Percentiles rank a stretch among this genome's conserved stretches.
These are phyloP conservation scores for Sclerotinia sclerotiorum DNA, from an alignment of 2,329 filamentous ascomycete genomes.

Conservation along the genomic window DNA sequence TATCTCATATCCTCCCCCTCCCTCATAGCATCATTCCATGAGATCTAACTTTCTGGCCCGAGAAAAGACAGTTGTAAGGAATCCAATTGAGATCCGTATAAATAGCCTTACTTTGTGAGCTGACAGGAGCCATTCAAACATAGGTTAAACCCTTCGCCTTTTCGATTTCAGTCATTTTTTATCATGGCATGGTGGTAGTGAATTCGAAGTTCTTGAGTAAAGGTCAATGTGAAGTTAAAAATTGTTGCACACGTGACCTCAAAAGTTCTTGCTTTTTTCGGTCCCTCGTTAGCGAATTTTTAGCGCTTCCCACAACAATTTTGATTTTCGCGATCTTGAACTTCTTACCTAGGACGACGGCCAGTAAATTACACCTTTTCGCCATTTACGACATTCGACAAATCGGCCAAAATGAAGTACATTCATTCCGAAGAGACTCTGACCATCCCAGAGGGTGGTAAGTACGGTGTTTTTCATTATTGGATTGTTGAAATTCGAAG, in stretches of 20 bases:
- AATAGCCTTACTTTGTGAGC: neutral
- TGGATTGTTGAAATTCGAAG: constrained; percentile 4
- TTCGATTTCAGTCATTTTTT: neutral
- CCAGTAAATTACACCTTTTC: constrained; percentile 23
- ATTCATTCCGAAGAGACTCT: constrained; percentile 97
- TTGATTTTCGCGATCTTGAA: constrained; percentile 24
- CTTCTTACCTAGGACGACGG: constrained; percentile 24
- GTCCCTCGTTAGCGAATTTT: constrained; percentile 21
- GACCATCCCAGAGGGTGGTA: constrained; percentile 95
- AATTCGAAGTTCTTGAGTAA: neutral
- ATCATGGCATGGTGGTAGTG: neutral
- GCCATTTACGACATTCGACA: constrained; percentile 32
- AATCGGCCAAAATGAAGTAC: constrained; percentile 89
- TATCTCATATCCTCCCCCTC: neutral
- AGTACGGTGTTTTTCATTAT: constrained; percentile 46
- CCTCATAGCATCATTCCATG: neutral
- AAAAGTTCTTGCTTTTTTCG: constrained; percentile 13
- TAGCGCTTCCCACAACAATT: constrained; percentile 23
- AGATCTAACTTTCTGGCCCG: neutral
- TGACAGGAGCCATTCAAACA: neutral
- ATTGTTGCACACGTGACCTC: neutral
- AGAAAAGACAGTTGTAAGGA: neutral
- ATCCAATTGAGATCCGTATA: neutral
- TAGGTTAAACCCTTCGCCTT: neutral
- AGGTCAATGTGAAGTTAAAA: neutral